Conservation (phyloP, 805 yeast species). For the Schwanniomyces vanrijiae region DNA sequence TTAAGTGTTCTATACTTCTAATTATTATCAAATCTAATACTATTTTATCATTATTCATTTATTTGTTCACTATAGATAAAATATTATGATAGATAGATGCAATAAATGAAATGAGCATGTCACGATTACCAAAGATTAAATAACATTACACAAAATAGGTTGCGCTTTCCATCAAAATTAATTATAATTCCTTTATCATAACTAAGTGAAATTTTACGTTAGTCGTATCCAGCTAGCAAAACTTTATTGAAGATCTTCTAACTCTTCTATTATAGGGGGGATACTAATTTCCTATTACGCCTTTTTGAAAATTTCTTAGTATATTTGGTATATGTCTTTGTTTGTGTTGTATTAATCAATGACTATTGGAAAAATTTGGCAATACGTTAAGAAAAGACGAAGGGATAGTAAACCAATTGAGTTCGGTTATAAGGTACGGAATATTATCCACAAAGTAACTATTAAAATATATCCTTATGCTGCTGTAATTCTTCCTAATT, state of each 20-base stretch:
- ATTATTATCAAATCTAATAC: no score
- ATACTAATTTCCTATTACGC: background rate
- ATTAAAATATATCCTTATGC: slow-evolving; percentile 42
- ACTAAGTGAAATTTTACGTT: background rate
- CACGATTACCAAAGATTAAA: no score
- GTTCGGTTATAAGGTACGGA: slow-evolving; percentile 26
- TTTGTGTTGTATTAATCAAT: background rate
- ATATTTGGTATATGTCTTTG: background rate
- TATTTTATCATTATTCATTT: no score
- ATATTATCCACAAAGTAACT: slow-evolving; percentile 34
- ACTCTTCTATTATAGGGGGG: background rate
- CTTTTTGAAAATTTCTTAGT: background rate
- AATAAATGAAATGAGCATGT: no score
- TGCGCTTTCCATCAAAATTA: background rate
- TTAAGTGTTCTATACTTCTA: no score
- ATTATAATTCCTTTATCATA: no score
- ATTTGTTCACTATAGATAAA: no score
- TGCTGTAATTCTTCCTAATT: slow-evolving; percentile 47
- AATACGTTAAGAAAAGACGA: slow-evolving; percentile 2
- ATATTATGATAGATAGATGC: no score
- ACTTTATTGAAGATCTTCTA: background rate
- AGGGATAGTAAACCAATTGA: slow-evolving; percentile 7
- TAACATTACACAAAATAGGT: background rate
- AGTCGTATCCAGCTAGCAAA: background rate
- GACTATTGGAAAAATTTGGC: slow-evolving; percentile 3